Evolutionary conservation across 352 stramenopile species (phyloP).

Genomic region (Pseudoperonospora humuli): DNA sequence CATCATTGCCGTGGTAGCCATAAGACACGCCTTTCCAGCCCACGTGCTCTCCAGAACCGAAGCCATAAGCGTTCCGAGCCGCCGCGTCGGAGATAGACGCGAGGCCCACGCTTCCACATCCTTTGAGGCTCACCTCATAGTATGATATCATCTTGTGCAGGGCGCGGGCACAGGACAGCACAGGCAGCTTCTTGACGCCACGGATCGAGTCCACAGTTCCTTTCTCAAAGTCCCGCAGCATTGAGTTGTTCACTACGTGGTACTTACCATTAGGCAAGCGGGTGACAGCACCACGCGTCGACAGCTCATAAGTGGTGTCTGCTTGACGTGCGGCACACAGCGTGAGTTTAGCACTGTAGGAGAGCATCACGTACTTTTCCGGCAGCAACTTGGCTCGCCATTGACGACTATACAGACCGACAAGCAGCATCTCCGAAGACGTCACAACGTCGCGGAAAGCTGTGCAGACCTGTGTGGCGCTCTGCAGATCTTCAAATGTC

Average conservation of each 20-base stretch:
- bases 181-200: slow-evolving; percentile 34
- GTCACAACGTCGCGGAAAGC: slow-evolving; percentile 50
- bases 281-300: slow-evolving; percentile 51
- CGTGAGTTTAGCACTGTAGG: slow-evolving; percentile 36
- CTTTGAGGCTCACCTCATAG: slow-evolving; percentile 69
- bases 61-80: slow-evolving; percentile 62
- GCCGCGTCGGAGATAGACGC: slow-evolving; percentile 46
- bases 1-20: slow-evolving; percentile 82
- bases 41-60: slow-evolving; percentile 73
- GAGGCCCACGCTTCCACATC: slow-evolving; percentile 74
- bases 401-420: slow-evolving; percentile 50
- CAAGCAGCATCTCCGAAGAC: slow-evolving; percentile 36
- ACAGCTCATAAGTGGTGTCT: slow-evolving; percentile 34
- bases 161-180: slow-evolving; percentile 47
- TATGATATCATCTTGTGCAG: slow-evolving; percentile 55
- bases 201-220: slow-evolving; percentile 69
- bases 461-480: slow-evolving; percentile 35
- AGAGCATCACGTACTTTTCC: slow-evolving; percentile 27
- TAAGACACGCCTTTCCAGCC: slow-evolving; percentile 77
- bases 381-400: slow-evolving; percentile 36
- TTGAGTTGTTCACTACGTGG: slow-evolving; percentile 73
- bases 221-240: slow-evolving; percentile 67
- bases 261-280: slow-evolving; percentile 30
- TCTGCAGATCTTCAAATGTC: slow-evolving; percentile 38
- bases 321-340: slow-evolving; percentile 32